Base-by-base conservation (phyloP, 73 alveolate genomes). In the Paramecium pentaurelia region DNA sequence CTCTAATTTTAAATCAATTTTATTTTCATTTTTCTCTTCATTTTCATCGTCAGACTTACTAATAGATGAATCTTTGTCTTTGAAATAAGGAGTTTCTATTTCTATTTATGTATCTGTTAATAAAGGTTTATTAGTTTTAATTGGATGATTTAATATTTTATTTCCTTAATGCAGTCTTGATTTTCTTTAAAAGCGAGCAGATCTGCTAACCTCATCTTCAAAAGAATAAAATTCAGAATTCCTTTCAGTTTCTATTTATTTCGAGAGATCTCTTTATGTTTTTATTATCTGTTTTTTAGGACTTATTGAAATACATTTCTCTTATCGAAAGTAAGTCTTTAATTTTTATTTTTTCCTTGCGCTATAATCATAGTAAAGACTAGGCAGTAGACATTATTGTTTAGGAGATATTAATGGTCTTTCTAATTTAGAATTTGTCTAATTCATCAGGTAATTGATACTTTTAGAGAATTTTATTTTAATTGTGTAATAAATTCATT, bases 311-410 rank as follows among this genome's bases (percentile, higher is more conserved):
- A 18, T 34, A 64, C 51, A 28, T 64, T 32, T 64, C 84, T 34
- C 51, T 32, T 64, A 10, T 16, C 84, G 84, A 64, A 64, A 64
- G 11, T 64, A 64, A 3, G 84, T 64, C 28, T 64, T 64, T 32
- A 64, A 34, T 64, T 64, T 64, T 64, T 64, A 28, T 64, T 64
- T 64, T 64, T 64, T 64, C 30, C 84, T 64, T 27, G 84, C 84
- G 12, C 51, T 64, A 64, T 64, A 64, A 64, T 64, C 84, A 54
- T 54, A 54, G 70, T 54, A n/a, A 18, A 54, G 70, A 54, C 70
- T 54, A 18, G 70, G 70, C 18, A 54, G 70, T 14, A 18, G 32
- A 54, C 70, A 18, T 54, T 54, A 54, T 54, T 54, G 70, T 54
- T 54, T 54, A 54, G 32, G 70, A 54, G 70, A 54, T 54, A 54